Conservation (phyloP, 1,284 basidiomycete genomes). For the Pterulicium gracile region DNA sequence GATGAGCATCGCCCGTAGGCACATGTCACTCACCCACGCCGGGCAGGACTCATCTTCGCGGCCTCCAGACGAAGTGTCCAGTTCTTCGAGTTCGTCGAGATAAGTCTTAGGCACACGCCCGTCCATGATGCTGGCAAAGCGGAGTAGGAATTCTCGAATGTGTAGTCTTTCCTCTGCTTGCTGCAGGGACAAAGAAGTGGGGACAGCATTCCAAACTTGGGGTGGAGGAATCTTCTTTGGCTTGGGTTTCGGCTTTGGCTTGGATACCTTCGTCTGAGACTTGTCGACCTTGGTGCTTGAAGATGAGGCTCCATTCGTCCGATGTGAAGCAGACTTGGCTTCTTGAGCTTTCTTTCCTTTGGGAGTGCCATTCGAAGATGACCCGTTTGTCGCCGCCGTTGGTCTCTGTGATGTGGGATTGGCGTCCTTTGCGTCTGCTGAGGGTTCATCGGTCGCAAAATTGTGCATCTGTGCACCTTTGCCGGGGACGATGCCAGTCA, state of each 20-base stretch:
- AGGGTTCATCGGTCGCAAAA: constrained; percentile 10
- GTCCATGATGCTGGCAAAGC: constrained; percentile 46
- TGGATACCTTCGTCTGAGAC: background rate
- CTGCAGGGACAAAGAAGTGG: constrained; percentile 28
- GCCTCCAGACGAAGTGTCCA: constrained; percentile 27
- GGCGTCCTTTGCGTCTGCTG: constrained; percentile 1
- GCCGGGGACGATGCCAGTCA: constrained; percentile 1
- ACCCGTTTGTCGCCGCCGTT: constrained; percentile 13
- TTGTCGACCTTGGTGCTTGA: no score
- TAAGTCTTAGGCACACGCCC: constrained; percentile 35
- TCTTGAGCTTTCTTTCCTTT: no score
- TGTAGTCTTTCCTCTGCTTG: constrained; percentile 51
- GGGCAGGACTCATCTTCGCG: constrained; percentile 29
- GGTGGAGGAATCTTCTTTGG: constrained; percentile 13
- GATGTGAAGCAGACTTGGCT: no score
- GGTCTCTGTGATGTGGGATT: constrained; percentile 10
- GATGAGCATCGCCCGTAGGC: constrained; percentile 47
- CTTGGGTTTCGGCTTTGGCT: constrained; percentile 13
- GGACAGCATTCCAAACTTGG: constrained; percentile 37
- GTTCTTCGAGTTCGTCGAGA: constrained; percentile 55
- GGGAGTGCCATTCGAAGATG: constrained; percentile 21
- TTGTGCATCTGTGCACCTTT: constrained; percentile 8
- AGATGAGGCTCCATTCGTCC: no score
- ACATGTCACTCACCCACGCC: constrained; percentile 53
- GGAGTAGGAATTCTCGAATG: constrained; percentile 61